These are phyloP conservation scores for Termitomyces sp. DNA, from an alignment of 768 basidiomycete genomes.

Conservation along the genomic window DNA sequence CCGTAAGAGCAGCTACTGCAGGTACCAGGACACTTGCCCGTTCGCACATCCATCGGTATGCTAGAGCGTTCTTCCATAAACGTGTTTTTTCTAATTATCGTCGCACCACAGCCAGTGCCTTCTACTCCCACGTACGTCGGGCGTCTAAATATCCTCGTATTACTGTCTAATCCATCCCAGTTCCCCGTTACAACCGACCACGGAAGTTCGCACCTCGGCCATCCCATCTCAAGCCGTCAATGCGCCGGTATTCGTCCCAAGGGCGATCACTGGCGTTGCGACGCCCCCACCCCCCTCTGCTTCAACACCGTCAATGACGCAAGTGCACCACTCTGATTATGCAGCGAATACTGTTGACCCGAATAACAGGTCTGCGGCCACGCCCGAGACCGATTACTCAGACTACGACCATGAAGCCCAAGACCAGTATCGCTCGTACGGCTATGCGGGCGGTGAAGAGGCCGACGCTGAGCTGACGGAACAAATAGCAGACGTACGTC, in stretches of 20 bases:
- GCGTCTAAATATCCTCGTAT: not conserved
- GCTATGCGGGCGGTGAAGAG: conserved; percentile 17
- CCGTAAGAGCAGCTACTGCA: conserved; percentile 55
- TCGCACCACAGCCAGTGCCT: conserved; percentile 18
- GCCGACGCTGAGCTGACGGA: conserved; percentile 19
- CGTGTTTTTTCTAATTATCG: not conserved
- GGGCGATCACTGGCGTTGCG: conserved; percentile 27
- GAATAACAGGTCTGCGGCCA: conserved; percentile 11
- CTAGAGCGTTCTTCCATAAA: not conserved
- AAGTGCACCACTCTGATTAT: conserved; percentile 4
- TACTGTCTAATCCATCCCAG: not conserved
- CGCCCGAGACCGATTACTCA: conserved; percentile 16
- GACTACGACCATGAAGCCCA: conserved; percentile 15
- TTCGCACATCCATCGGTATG: conserved; percentile 77
- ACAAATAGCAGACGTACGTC: conserved; percentile 28
- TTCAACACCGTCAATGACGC: conserved; percentile 15
- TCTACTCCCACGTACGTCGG: conserved; percentile 24
- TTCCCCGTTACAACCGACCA: conserved; percentile 12
- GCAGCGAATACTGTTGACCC: not conserved
- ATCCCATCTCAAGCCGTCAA: conserved; percentile 66
- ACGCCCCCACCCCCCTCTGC: conserved; percentile 25
- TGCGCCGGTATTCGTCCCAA: conserved; percentile 83
- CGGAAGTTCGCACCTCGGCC: conserved; percentile 24
- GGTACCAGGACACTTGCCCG: conserved; percentile 79
- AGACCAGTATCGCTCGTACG: conserved; percentile 21